Base-by-base conservation (phyloP, 306 rosid species). In the Quercus rubra region DNA sequence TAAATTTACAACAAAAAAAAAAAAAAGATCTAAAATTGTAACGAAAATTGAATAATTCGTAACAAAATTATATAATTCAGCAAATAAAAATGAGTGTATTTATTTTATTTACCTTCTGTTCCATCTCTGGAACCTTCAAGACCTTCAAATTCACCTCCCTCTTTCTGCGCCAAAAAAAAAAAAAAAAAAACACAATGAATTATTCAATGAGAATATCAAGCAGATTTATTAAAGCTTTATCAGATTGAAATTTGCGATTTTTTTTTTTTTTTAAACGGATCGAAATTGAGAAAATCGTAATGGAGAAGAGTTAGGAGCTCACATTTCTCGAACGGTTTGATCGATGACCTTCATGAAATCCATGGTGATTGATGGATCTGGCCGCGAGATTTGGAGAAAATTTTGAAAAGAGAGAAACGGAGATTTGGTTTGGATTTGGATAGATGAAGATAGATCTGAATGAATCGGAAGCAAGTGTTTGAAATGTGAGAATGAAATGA, bases 251-350 rank as follows among this genome's bases (percentile, higher is more conserved):
- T 19, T n/a, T 7, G 15, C 21, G 38, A 63, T 68, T 49, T 23
- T 23, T 23, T 23, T 23, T 23, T 23, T 23, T 23, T 23, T 23
- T 23, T 23, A 1, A 23, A 59, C 31, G 2, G 21, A 15, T 18
- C 46, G 15, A 33, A 23, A 2, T 23, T 25, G 35, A 18, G 56
- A 54, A 80, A 82, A 70, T 82, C 41, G 79, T 35, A 66, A 77
- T 52, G 77, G 57, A 54, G 5, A 51, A 70, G 67, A 55, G 18
- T 62, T 43, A 2, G 77, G 84, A 77, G 77, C 91, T 87, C 77
- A 89, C 98, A 96, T 91, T 96, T 96, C 99, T 79, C 98, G 96
- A 83, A 96, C 99, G 33, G 99, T 96, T 83, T 96, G 99, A 91
- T 96, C 99, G 85, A 96, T 75, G 46, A 90, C 99, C 92, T 96